Conservation (phyloP, 1,284 basidiomycete genomes). For the Vanrija humicola region DNA sequence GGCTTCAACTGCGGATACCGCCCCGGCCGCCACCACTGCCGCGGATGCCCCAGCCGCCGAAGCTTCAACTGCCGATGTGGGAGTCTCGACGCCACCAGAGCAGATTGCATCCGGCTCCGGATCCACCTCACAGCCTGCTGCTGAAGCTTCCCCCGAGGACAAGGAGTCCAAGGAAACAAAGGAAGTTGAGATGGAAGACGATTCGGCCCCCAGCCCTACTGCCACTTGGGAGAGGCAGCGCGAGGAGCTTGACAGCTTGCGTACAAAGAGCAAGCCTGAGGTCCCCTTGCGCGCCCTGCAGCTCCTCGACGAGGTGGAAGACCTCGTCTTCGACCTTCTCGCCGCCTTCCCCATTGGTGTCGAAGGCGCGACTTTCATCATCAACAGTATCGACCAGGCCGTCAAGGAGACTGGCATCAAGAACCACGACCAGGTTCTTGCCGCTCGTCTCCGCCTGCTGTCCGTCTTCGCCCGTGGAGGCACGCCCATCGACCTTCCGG, state of each 20-base stretch:
- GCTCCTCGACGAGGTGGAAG: slow-evolving; percentile 80
- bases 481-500: slow-evolving; percentile 12
- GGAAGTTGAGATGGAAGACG: slow-evolving; percentile 22
- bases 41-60: slow-evolving; percentile 18
- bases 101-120: neutral
- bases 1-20: slow-evolving; percentile 7
- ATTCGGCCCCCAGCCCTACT: slow-evolving; percentile 12
- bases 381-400: slow-evolving; percentile 21
- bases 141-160: slow-evolving; percentile 1
- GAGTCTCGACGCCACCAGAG: neutral
- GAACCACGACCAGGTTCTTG: slow-evolving; percentile 53
- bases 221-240: slow-evolving; percentile 12
- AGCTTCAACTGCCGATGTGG: slow-evolving; percentile 7
- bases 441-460: slow-evolving; percentile 77
- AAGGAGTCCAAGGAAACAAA: slow-evolving; percentile 19
- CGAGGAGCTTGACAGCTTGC: slow-evolving; percentile 59
- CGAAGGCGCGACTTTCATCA: slow-evolving; percentile 44
- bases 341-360: slow-evolving; percentile 59
- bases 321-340: slow-evolving; percentile 84
- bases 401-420: slow-evolving; percentile 53
- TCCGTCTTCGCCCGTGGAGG: slow-evolving; percentile 58
- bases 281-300: slow-evolving; percentile 66
- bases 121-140: neutral
- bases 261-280: slow-evolving; percentile 64
- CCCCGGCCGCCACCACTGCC: too few relatives aligned